These are phyloP conservation scores for Salix viminalis DNA, from an alignment of 345 rosid species.

Conservation along the genomic window DNA sequence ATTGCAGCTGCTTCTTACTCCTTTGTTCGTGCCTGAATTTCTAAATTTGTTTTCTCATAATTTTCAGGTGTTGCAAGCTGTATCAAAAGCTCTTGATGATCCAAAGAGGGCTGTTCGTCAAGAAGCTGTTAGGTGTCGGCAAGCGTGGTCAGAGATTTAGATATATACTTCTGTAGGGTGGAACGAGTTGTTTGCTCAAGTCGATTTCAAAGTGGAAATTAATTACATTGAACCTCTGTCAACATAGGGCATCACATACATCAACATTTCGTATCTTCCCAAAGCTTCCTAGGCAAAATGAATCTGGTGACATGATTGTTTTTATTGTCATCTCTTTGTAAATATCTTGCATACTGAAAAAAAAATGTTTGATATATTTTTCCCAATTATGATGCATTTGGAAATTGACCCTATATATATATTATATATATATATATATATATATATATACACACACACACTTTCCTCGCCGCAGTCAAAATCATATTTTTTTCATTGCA, in stretches of 20 bases:
- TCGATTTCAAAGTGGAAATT: no score
- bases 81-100: slow-evolving; percentile 66
- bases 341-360: no score
- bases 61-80: slow-evolving; percentile 58
- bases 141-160: slow-evolving; percentile 59
- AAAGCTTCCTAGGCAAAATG: background rate
- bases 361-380: no score
- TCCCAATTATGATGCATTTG: no score
- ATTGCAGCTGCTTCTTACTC: background rate
- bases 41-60: background rate
- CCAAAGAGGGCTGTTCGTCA: slow-evolving; percentile 74
- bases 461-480: no score
- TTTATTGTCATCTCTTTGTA: background rate
- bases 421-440: no score
- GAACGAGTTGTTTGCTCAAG: background rate
- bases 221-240: background rate
- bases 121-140: slow-evolving; percentile 79
- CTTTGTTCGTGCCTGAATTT: background rate
- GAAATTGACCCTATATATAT: no score
- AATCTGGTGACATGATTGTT: background rate
- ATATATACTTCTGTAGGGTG: background rate
- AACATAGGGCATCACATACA: slow-evolving; percentile 42
- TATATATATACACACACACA: no score
- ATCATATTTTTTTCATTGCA: no score
- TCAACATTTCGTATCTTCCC: background rate